Conservation (phyloP, 2,329 filamentous ascomycete species). For the Trichoderma sp. region DNA sequence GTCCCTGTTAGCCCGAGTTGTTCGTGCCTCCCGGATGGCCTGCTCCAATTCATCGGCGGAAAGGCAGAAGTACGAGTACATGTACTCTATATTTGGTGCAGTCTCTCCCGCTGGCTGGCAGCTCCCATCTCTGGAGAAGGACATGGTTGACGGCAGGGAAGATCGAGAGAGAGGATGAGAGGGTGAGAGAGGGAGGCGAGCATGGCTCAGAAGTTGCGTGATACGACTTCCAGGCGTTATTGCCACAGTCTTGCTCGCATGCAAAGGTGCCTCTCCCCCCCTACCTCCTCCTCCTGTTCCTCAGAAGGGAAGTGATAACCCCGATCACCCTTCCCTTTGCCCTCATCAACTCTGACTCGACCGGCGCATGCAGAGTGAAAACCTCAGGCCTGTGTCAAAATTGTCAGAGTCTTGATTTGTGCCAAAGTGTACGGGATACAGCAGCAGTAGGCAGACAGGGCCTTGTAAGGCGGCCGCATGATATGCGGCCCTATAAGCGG, state of each 20-base stretch:
- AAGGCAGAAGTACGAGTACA: background rate
- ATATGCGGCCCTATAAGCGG: slow-evolving; percentile 33
- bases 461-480: slow-evolving; percentile 33
- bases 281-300: background rate
- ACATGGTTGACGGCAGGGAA: background rate
- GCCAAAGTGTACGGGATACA: slow-evolving; percentile 17
- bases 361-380: slow-evolving; percentile 15
- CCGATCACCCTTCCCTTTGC: background rate
- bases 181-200: background rate
- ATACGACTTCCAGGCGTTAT: background rate
- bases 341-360: slow-evolving; percentile 14
- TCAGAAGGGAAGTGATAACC: slow-evolving; percentile 13
- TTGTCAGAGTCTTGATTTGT: slow-evolving; percentile 16
- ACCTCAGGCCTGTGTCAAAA: background rate
- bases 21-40: slow-evolving; percentile 3
- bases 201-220: background rate
- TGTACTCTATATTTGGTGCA: too few species aligned
- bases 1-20: background rate
- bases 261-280: background rate
- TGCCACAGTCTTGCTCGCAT: background rate
- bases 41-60: slow-evolving; percentile 5
- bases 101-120: background rate
- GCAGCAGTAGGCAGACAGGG: slow-evolving; percentile 2
- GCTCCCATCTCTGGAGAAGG: background rate
- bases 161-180: background rate